phyloP scores from a whole-genome alignment of 2,329 filamentous ascomycete species.

The Alternaria longipes region DNA sequence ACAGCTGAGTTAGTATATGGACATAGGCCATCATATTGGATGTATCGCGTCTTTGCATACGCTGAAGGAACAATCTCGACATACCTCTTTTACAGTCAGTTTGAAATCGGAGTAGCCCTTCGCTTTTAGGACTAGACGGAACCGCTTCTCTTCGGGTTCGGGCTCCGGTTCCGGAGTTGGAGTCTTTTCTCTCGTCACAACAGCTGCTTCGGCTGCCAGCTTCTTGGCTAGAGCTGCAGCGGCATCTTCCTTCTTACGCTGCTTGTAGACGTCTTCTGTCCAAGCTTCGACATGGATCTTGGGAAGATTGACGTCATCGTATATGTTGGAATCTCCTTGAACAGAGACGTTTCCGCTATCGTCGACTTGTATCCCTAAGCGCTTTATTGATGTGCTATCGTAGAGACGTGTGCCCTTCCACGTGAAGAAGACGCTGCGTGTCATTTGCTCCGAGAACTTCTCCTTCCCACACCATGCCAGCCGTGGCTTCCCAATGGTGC shows the following conservation, averaged over 20 bases:
- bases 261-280: constrained; percentile 70
- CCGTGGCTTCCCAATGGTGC: constrained; percentile 72
- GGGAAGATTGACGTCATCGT: constrained; percentile 59
- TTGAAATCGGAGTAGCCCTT: constrained; percentile 62
- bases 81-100: constrained; percentile 59
- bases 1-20: constrained; percentile 17
- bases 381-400: constrained; percentile 69
- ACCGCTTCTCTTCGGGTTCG: constrained; percentile 30
- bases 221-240: constrained; percentile 38
- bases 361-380: constrained; percentile 60
- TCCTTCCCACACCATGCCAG: constrained; percentile 75
- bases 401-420: constrained; percentile 80
- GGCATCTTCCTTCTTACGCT: constrained; percentile 56
- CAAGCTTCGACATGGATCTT: constrained; percentile 80
- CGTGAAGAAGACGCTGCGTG: constrained; percentile 74
- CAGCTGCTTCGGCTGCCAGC: constrained; percentile 51
- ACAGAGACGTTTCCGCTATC: constrained; percentile 50
- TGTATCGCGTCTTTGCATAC: background rate
- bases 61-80: constrained; percentile 23
- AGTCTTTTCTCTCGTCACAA: constrained; percentile 23
- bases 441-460: constrained; percentile 59
- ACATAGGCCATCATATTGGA: background rate
- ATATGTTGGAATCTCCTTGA: constrained; percentile 58
- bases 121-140: constrained; percentile 62
- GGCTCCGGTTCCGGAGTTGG: constrained; percentile 31